phyloP scores from a whole-genome alignment of 129 eudicot species.

The Flaveria sonorensis region DNA sequence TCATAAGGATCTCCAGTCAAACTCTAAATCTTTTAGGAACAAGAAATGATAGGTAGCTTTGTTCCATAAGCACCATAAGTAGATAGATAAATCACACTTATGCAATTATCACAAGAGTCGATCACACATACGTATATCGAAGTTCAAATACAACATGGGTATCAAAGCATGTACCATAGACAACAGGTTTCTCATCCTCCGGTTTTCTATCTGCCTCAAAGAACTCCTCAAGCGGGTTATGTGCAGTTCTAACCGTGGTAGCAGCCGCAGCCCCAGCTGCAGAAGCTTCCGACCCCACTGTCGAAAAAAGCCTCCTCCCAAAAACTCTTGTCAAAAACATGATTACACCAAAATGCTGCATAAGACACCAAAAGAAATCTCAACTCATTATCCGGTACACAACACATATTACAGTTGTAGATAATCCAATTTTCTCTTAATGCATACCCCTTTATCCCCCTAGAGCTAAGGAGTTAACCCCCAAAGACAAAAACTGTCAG shows the following conservation, averaged over 20 bases:
- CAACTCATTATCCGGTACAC: neutral
- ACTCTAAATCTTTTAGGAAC: neutral
- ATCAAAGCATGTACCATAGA: slow-evolving; percentile 50
- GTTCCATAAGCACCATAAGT: neutral
- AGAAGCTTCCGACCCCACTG: slow-evolving; percentile 60
- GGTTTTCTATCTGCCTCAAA: slow-evolving; percentile 62
- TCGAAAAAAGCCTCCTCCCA: slow-evolving; percentile 75
- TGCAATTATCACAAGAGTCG: neutral
- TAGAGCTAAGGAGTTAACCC: neutral
- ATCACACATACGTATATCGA: neutral
- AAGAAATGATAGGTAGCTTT: neutral
- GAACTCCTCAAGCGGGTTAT: slow-evolving; percentile 86
- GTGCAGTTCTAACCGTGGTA: slow-evolving; percentile 30
- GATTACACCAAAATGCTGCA: slow-evolving; percentile 33
- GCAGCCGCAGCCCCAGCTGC: slow-evolving; percentile 48
- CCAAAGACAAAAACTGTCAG: too few relatives aligned
- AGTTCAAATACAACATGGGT: neutral
- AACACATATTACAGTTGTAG: neutral
- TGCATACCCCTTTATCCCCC: neutral
- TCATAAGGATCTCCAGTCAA: too few relatives aligned
- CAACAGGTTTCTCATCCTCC: slow-evolving; percentile 75
- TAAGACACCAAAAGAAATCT: neutral
- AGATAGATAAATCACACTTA: neutral
- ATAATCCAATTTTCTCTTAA: neutral
- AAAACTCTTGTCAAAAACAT: slow-evolving; percentile 62